These are phyloP conservation scores for Yamadazyma olivae DNA, from an alignment of 805 yeast species.

Conservation along the genomic window DNA sequence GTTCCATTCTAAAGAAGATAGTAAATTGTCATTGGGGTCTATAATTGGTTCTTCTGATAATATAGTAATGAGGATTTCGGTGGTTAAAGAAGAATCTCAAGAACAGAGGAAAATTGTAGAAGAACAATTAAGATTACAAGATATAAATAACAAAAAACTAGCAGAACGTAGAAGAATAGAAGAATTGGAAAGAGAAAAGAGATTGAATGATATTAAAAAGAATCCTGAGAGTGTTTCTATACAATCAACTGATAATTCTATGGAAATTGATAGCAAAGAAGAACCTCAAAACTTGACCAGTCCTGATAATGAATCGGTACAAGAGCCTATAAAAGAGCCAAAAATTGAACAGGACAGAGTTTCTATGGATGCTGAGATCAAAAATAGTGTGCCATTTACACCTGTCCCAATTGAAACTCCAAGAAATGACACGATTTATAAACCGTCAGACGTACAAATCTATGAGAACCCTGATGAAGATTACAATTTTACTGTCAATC, in stretches of 20 bases:
- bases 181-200: slow-evolving; percentile 7
- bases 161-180: slow-evolving; percentile 4
- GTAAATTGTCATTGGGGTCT: not conserved
- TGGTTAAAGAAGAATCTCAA: slow-evolving; percentile 12
- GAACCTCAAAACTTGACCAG: not conserved
- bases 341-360: not conserved
- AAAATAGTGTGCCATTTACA: too few relatives aligned
- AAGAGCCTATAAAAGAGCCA: not conserved
- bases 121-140: slow-evolving; percentile 15
- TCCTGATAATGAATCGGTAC: not conserved
- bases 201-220: not conserved
- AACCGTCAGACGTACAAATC: slow-evolving; percentile 8
- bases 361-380: not conserved
- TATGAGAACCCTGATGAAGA: slow-evolving; percentile 44
- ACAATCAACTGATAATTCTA: slow-evolving; percentile 1
- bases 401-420: not conserved
- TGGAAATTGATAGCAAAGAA: not conserved
- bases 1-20: not conserved
- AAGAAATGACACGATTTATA: slow-evolving; percentile 8
- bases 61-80: slow-evolving; percentile 23
- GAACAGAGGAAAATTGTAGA: slow-evolving; percentile 21
- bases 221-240: not conserved
- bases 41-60: slow-evolving; percentile 21
- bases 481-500: slow-evolving; percentile 36
- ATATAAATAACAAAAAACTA: slow-evolving; percentile 9